Base-by-base conservation (phyloP, 352 stramenopile genomes). In the Globisporangium heterothallicum region DNA sequence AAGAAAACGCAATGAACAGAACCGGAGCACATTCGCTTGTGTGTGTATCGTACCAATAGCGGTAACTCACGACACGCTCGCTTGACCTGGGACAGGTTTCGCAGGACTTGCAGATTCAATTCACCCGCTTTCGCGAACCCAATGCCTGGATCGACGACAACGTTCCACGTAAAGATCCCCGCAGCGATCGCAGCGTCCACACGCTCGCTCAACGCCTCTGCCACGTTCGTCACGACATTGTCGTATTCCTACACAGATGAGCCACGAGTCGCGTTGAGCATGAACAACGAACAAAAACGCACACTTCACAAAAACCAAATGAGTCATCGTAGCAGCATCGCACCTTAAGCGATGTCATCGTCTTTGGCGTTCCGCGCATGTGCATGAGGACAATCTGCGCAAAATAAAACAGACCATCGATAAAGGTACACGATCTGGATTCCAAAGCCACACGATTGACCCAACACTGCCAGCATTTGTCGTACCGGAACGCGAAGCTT, bases 61-160 rank as follows among this genome's bases (percentile, higher is more conserved):
- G 81, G 74, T 7, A 88, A 70, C 12, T 43, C 63, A 5, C 70
- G 59, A 43, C 81, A 90, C 0, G 18, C 32, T 0, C 54, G 25
- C 47, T 86, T 88, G 42, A 92, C 47, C 7, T 59, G 56, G 9
- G 60, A 70, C 16, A 97, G 65, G 14, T 90, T 67, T 34, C 87
- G 84, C 18, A 99, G 58, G 0, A 99, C 56, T 26, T 72, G 65
- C 3, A 99, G 56, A 65, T 98, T 99, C 1, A 94, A 72, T 29
- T 92, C 71, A 0, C 82, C 56, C 58, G 84, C 86, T 63, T 99
- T 99, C 14, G 97, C 95, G 74, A 99, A 99, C 4, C 97, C 97
- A 49, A 99, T 97, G 8, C 97, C 97, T 21, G 96, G 96, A 70
- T 99, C 96, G 19, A 98, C 57, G 19, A 99, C 68, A 44, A 98